These are phyloP conservation scores for Aspergillus latus DNA, from an alignment of 2,329 filamentous ascomycete genomes.

Conservation along the genomic window DNA sequence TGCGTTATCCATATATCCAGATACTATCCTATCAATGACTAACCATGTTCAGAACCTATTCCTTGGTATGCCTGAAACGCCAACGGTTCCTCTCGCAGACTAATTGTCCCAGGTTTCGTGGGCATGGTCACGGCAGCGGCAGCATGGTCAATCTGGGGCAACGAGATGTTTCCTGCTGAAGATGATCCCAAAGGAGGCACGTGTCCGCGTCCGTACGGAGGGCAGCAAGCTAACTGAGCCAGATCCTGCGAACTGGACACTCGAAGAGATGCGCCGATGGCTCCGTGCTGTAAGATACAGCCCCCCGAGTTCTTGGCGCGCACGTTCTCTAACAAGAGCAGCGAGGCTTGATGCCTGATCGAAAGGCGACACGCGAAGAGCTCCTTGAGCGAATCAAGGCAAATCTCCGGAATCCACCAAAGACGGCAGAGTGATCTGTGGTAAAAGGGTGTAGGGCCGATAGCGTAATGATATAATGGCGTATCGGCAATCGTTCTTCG, in stretches of 20 bases:
- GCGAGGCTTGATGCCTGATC: slow-evolving; percentile 63
- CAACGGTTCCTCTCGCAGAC: slow-evolving; percentile 19
- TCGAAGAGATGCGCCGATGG: slow-evolving; percentile 78
- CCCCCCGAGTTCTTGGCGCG: neutral
- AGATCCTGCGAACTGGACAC: slow-evolving; percentile 73
- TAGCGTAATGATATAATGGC: neutral
- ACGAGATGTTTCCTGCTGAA: slow-evolving; percentile 75
- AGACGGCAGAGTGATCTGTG: slow-evolving; percentile 11
- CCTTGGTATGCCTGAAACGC: slow-evolving; percentile 55
- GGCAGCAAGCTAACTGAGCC: slow-evolving; percentile 13
- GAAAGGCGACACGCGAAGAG: slow-evolving; percentile 61
- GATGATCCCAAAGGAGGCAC: slow-evolving; percentile 74
- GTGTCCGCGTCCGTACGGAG: neutral
- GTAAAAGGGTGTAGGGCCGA: neutral
- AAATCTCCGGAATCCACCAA: slow-evolving; percentile 57
- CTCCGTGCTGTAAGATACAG: slow-evolving; percentile 67
- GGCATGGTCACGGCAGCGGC: slow-evolving; percentile 79
- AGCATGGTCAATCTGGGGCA: slow-evolving; percentile 80
- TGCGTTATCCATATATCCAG: slow-evolving; percentile 20
- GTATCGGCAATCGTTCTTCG: neutral
- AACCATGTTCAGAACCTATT: slow-evolving; percentile 61
- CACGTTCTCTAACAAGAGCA: slow-evolving; percentile 33
- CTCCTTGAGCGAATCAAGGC: slow-evolving; percentile 68
- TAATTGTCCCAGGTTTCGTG: slow-evolving; percentile 64
- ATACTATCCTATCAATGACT: slow-evolving; percentile 7